These are phyloP conservation scores for Gentiana straminea DNA, from an alignment of 257 asterid species.

Conservation along the genomic window DNA sequence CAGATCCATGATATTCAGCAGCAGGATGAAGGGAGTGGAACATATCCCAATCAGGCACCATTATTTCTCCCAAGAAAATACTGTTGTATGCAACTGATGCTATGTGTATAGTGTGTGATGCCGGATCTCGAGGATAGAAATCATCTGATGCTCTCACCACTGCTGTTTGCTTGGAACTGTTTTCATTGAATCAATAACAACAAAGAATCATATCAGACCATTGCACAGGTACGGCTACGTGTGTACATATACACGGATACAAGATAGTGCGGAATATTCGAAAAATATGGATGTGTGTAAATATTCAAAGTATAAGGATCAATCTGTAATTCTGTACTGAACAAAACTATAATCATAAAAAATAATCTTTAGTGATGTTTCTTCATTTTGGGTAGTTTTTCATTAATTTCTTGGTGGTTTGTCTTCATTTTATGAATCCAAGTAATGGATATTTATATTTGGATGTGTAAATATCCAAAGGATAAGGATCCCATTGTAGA, in stretches of 20 bases:
- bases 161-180: slow-evolving; percentile 78
- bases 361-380: no score
- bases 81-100: slow-evolving; percentile 76
- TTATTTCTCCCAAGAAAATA: slow-evolving; percentile 62
- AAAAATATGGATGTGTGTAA: no score
- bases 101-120: slow-evolving; percentile 75
- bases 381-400: no score
- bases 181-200: slow-evolving; percentile 8
- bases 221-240: no score
- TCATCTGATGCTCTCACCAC: slow-evolving; percentile 84
- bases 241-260: neutral
- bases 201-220: neutral
- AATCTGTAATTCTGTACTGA: no score
- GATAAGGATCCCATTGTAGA: no score
- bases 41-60: slow-evolving; percentile 95
- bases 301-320: no score
- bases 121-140: slow-evolving; percentile 71
- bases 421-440: no score
- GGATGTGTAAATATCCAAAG: no score
- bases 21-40: slow-evolving; percentile 86
- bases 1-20: slow-evolving; percentile 79
- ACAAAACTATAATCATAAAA: no score
- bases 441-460: no score
- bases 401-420: no score
- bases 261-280: neutral